A percentile compares a stretch with the other conserved stretches of the same genome.
These are phyloP conservation scores for Vitellaria paradoxa DNA, from an alignment of 179 eudicot genomes.

Conservation along the genomic window DNA sequence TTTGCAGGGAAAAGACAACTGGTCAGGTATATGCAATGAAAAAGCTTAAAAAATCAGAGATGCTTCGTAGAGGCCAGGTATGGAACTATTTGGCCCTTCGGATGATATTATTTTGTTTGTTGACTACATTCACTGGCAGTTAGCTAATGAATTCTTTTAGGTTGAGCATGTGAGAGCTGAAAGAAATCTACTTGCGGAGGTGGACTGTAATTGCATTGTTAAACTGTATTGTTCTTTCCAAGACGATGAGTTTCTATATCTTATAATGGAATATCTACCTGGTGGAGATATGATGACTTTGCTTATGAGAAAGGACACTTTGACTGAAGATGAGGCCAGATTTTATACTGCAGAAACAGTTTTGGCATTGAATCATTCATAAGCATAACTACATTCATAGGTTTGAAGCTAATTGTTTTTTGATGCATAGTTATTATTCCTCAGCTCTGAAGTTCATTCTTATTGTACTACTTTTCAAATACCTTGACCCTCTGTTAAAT, in stretches of 20 bases:
- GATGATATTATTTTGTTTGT: constrained; percentile 5
- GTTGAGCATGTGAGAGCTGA: constrained; percentile 98
- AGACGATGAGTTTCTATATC: constrained; percentile 87
- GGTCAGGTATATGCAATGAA: constrained; percentile 90
- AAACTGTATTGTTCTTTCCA: constrained; percentile 93
- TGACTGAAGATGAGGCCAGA: constrained; percentile 81
- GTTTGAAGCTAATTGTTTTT: constrained; percentile 34
- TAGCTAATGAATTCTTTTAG: constrained; percentile 36
- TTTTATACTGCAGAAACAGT: constrained; percentile 93
- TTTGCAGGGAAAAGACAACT: constrained; percentile 81
- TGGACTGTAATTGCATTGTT: constrained; percentile 94
- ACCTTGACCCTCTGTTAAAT: background rate
- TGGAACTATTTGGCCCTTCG: constrained; percentile 20
- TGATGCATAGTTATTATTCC: background rate
- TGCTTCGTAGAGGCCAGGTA: constrained; percentile 99
- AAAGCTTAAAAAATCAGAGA: constrained; percentile 87
- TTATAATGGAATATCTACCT: constrained; percentile 95
- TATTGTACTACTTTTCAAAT: background rate
- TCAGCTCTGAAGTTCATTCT: background rate
- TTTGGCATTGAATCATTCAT: constrained; percentile 89
- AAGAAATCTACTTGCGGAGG: constrained; percentile 95
- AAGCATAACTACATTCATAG: constrained; percentile 88
- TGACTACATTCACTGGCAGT: constrained; percentile 16
- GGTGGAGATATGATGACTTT: constrained; percentile 99
- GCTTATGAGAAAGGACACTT: constrained; percentile 92